A percentile compares a stretch with the other conserved stretches of the same genome.
Conservation (phyloP, 305 asterid genomes). For the Fraxinus velutina region DNA sequence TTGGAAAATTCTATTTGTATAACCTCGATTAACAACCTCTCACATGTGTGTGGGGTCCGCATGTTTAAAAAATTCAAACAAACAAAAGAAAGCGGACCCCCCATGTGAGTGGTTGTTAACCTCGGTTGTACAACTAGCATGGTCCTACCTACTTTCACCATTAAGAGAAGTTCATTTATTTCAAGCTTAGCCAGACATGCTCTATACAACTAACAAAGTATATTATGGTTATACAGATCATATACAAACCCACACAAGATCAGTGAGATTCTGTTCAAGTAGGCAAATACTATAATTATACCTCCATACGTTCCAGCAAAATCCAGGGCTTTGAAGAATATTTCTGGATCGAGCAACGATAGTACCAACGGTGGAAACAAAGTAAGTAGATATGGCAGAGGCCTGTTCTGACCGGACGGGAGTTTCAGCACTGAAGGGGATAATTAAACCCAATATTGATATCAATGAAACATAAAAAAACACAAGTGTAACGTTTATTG, state of each 20-base stretch:
- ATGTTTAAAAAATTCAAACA: too few relatives aligned
- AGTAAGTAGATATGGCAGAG: slow-evolving; percentile 62
- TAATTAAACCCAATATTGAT: slow-evolving; percentile 9
- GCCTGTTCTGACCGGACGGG: slow-evolving; percentile 56
- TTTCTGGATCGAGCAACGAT: slow-evolving; percentile 74
- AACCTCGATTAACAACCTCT: too few relatives aligned
- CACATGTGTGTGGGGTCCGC: too few relatives aligned
- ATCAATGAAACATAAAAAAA: background rate
- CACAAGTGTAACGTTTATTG: background rate
- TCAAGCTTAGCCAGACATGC: background rate
- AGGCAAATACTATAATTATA: slow-evolving; percentile 18
- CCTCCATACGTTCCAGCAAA: slow-evolving; percentile 98
- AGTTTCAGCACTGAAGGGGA: slow-evolving; percentile 68
- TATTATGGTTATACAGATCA: background rate
- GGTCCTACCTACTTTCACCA: background rate
- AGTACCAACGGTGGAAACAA: slow-evolving; percentile 69
- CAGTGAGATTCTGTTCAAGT: background rate
- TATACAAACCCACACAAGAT: background rate
- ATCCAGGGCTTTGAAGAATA: slow-evolving; percentile 92
- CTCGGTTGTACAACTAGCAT: too few relatives aligned
- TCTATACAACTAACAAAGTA: background rate
- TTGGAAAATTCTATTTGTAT: too few relatives aligned
- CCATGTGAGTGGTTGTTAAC: too few relatives aligned
- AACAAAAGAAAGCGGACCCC: too few relatives aligned
- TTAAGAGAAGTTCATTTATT: background rate